These are phyloP conservation scores for Stipa capillata DNA, from an alignment of 176 grass and related monocot genomes.

Conservation along the genomic window DNA sequence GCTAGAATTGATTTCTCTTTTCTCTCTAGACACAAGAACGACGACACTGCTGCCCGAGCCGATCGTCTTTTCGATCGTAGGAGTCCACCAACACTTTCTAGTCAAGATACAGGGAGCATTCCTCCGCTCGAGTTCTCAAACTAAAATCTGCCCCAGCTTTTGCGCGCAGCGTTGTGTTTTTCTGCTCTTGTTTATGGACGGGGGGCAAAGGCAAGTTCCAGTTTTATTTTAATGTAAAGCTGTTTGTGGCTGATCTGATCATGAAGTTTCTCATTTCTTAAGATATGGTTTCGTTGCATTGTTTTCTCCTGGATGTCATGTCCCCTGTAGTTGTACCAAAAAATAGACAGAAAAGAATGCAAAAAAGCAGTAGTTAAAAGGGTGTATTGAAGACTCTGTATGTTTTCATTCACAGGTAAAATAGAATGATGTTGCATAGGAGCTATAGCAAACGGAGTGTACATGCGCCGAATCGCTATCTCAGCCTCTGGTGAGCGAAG, in stretches of 20 bases:
- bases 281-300: background rate
- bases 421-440: too few relatives aligned
- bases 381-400: too few relatives aligned
- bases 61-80: background rate
- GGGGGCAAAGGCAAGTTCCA: background rate
- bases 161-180: background rate
- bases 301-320: too few relatives aligned
- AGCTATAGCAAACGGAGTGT: too few relatives aligned
- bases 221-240: background rate
- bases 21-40: background rate
- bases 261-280: background rate
- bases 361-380: too few relatives aligned
- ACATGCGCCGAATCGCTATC: too few relatives aligned
- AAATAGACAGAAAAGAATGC: too few relatives aligned
- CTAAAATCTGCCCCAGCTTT: conserved; percentile 26
- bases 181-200: background rate
- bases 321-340: too few relatives aligned
- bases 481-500: too few relatives aligned
- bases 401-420: too few relatives aligned
- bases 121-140: background rate
- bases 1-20: background rate
- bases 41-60: background rate
- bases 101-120: conserved; percentile 34
- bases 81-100: background rate
- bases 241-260: background rate